Evolutionary conservation across 768 basidiomycete species (phyloP).

Genomic region (Leccinum pellstonianum): DNA sequence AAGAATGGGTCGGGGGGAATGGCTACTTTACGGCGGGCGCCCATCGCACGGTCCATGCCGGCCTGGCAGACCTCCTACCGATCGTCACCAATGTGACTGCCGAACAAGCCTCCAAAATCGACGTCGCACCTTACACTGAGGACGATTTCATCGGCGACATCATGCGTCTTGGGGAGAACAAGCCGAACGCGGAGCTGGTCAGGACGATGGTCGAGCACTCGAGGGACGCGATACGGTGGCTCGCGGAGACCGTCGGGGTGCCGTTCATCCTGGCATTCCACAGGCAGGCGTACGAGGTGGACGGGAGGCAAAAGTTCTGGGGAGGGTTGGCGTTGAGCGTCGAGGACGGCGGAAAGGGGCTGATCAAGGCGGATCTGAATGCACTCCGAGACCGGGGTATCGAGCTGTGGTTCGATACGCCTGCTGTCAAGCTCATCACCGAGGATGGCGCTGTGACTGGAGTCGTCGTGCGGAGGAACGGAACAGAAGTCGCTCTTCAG

Average conservation of each 20-base stretch:
- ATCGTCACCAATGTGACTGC: constrained; percentile 49
- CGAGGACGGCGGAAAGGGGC: constrained; percentile 66
- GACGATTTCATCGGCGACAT: constrained; percentile 58
- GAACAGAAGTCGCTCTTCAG: constrained; percentile 36
- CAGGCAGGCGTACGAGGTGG: constrained; percentile 65
- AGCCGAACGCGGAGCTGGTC: constrained; percentile 50
- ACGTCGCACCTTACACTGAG: constrained; percentile 56
- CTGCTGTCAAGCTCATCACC: constrained; percentile 37
- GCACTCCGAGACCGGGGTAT: constrained; percentile 52
- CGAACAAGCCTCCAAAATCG: constrained; percentile 45
- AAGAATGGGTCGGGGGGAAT: constrained; percentile 67
- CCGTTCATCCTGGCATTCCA: constrained; percentile 61
- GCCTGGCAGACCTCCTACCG: constrained; percentile 57
- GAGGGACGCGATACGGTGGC: constrained; percentile 56
- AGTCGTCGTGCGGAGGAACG: constrained; percentile 42
- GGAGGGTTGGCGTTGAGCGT: constrained; percentile 64
- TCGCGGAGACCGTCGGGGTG: constrained; percentile 47
- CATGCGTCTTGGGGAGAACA: constrained; percentile 54
- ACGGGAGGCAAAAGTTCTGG: constrained; percentile 66
- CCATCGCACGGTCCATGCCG: constrained; percentile 60
- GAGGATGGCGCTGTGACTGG: constrained; percentile 45
- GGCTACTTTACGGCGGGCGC: constrained; percentile 74
- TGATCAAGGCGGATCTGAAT: constrained; percentile 54
- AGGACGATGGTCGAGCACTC: constrained; percentile 41
- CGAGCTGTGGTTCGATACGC: constrained; percentile 56